A percentile compares a stretch with the other conserved stretches of the same genome.
Evolutionary conservation across 768 basidiomycete species (phyloP).

Genomic region (Collybia mongolica): DNA sequence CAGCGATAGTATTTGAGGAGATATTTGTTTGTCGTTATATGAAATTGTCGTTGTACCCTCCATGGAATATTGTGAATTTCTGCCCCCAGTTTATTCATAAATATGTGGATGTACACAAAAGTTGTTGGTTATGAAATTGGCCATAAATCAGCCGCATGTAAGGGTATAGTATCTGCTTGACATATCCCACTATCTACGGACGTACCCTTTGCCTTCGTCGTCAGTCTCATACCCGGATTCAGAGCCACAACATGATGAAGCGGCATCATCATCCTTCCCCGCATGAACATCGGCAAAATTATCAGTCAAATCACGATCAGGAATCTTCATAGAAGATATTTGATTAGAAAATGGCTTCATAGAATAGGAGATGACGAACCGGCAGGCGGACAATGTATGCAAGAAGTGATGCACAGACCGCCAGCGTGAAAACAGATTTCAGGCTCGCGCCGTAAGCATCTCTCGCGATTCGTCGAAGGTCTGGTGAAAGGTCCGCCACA

Average conservation of each 20-base stretch:
- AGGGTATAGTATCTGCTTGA: too few relatives aligned
- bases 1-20: too few relatives aligned
- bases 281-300: background rate
- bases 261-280: conserved; percentile 3
- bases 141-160: too few relatives aligned
- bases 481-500: conserved; percentile 42
- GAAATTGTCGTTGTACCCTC: too few relatives aligned
- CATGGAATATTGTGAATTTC: too few relatives aligned
- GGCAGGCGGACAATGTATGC: conserved; percentile 52
- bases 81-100: too few relatives aligned
- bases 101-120: too few relatives aligned
- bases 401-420: conserved; percentile 45
- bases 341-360: background rate
- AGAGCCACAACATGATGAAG: conserved; percentile 5
- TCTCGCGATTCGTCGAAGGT: conserved; percentile 46
- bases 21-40: too few relatives aligned
- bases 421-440: conserved; percentile 52
- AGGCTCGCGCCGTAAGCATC: conserved; percentile 54
- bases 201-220: conserved; percentile 9
- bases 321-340: conserved; percentile 13
- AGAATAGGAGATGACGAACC: conserved; percentile 30
- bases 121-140: too few relatives aligned
- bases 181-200: too few relatives aligned
- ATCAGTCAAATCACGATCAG: conserved; percentile 18
- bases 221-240: conserved; percentile 15